Conservation (phyloP, 176 grass and related monocot species). For the Echinochloa phyllopogon region DNA sequence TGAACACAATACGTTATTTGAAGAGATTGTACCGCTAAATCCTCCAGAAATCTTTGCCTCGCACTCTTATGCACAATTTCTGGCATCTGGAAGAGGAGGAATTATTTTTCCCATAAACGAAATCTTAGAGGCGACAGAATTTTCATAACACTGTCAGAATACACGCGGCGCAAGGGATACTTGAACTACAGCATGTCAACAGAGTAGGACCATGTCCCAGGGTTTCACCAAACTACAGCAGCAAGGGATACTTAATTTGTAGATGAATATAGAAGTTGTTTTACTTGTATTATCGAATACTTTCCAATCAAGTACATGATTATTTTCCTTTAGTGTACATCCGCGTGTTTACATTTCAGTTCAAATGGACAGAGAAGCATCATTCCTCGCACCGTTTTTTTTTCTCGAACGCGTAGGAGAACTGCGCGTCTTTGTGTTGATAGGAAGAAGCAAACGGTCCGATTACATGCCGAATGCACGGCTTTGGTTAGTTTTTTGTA, state of each 20-base stretch:
- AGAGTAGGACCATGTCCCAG: too few species aligned
- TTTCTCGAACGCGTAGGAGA: too few species aligned
- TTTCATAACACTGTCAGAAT: too few species aligned
- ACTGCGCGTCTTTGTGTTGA: too few species aligned
- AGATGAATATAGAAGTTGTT: not conserved
- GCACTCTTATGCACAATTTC: not conserved
- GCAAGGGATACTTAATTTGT: not conserved
- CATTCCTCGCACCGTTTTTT: not conserved
- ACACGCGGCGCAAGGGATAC: too few species aligned
- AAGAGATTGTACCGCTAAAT: not conserved
- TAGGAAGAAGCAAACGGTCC: too few species aligned
- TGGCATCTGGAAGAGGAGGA: not conserved
- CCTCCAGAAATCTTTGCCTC: not conserved
- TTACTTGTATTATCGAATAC: slow-evolving; percentile 11
- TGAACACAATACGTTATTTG: not conserved
- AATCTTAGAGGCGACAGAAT: not conserved
- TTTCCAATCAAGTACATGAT: not conserved
- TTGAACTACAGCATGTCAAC: too few species aligned
- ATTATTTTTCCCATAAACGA: not conserved
- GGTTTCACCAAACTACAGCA: not conserved
- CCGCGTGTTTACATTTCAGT: not conserved
- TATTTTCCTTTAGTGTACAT: slow-evolving; percentile 17
- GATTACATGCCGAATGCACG: too few species aligned
- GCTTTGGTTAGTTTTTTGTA: too few species aligned
- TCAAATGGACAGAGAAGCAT: not conserved